Conservation (phyloP, 1,139 yeast species). For the Geotrichum phurueaensis region DNA sequence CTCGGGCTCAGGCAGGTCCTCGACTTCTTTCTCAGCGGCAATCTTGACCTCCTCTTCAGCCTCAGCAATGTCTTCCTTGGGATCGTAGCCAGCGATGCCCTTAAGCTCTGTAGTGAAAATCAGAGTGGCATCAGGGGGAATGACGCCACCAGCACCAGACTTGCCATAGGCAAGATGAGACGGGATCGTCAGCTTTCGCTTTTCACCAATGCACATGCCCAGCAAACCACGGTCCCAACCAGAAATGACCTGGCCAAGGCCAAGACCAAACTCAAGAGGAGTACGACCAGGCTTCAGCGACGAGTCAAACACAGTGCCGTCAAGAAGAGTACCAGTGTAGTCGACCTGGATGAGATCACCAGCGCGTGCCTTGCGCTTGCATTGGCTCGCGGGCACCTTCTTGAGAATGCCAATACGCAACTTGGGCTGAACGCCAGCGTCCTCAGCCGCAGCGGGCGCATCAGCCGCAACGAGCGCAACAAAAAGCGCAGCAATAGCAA, state of each 20-base stretch:
- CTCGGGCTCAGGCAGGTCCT: conserved; percentile 11
- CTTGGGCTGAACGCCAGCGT: conserved; percentile 22
- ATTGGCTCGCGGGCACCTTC: conserved; percentile 45
- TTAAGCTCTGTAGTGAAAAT: conserved; percentile 34
- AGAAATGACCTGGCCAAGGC: conserved; percentile 68
- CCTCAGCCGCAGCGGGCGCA: conserved; percentile 22
- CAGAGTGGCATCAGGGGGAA: conserved; percentile 69
- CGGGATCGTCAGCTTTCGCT: conserved; percentile 72
- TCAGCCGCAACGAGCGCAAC: conserved; percentile 18
- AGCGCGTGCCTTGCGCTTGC: conserved; percentile 48
- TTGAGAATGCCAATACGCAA: conserved; percentile 37
- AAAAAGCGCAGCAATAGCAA: conserved; percentile 18
- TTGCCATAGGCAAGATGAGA: conserved; percentile 69
- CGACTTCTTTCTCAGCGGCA: conserved; percentile 13
- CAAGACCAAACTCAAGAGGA: conserved; percentile 66
- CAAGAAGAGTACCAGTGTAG: conserved; percentile 63
- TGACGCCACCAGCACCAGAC: conserved; percentile 63
- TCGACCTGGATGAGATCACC: conserved; percentile 71
- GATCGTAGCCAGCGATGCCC: conserved; percentile 26
- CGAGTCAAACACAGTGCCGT: conserved; percentile 71
- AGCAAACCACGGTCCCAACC: conserved; percentile 86
- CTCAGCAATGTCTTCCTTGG: conserved; percentile 13
- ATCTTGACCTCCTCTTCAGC: conserved; percentile 5
- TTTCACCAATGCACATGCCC: conserved; percentile 83
- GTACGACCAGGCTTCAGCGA: conserved; percentile 51